Conservation (phyloP, 768 basidiomycete species). For the Pilatotrama ljubarskyi region DNA sequence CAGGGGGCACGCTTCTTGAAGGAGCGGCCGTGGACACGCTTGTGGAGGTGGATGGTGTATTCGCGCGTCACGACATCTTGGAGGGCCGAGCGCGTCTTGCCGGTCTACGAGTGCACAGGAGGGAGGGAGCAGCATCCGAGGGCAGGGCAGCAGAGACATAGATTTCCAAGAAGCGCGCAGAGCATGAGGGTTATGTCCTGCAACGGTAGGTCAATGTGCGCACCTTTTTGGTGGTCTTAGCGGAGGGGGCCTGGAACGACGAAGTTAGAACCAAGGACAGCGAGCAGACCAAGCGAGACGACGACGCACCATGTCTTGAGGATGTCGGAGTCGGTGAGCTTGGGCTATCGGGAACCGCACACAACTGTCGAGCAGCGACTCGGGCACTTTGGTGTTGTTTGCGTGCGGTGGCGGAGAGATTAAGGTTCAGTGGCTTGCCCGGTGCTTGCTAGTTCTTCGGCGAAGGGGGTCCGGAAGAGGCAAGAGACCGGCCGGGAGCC, state of each 20-base stretch:
- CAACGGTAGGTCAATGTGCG: slow-evolving; percentile 5
- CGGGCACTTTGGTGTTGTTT: slow-evolving; percentile 38
- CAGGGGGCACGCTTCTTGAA: slow-evolving; percentile 98
- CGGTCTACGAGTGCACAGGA: slow-evolving; percentile 48
- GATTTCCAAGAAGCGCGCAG: neutral
- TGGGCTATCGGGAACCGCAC: slow-evolving; percentile 41
- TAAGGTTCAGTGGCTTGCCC: slow-evolving; percentile 61
- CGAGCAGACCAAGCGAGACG: neutral
- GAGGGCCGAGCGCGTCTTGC: slow-evolving; percentile 94
- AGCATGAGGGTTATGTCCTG: slow-evolving; percentile 5
- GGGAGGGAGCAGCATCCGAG: neutral
- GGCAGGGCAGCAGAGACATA: neutral
- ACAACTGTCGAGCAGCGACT: slow-evolving; percentile 18
- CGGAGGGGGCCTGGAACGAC: slow-evolving; percentile 44
- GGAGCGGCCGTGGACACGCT: slow-evolving; percentile 85
- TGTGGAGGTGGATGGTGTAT: slow-evolving; percentile 98
- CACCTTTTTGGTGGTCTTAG: slow-evolving; percentile 58
- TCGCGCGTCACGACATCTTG: slow-evolving; percentile 98
- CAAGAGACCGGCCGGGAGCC: neutral
- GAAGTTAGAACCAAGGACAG: slow-evolving; percentile 11
- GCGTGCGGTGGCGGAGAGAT: slow-evolving; percentile 38
- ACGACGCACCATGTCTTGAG: slow-evolving; percentile 67
- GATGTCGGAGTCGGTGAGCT: slow-evolving; percentile 59
- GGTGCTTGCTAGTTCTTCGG: slow-evolving; percentile 39
- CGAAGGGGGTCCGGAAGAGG: slow-evolving; percentile 32